Conservation (phyloP, 306 rosid species). For the Casuarina cunninghamiana region DNA sequence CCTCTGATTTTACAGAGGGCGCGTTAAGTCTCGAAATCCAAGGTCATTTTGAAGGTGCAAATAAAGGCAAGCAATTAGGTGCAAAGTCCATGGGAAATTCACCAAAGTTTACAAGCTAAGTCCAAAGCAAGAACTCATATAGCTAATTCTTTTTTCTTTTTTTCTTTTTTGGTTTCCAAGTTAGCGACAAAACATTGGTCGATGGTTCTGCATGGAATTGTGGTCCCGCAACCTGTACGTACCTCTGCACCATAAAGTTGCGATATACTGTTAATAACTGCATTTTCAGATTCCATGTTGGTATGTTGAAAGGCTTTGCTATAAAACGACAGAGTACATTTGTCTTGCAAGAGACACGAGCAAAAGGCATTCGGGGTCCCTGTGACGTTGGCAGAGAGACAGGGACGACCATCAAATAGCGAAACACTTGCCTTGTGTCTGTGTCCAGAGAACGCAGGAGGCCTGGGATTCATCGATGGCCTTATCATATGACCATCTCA, state of each 20-base stretch:
- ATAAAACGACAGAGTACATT: neutral
- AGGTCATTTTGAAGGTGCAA: too few relatives aligned
- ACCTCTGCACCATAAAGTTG: neutral
- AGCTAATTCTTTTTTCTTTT: too few relatives aligned
- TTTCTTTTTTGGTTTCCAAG: too few relatives aligned
- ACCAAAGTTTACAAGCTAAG: too few relatives aligned
- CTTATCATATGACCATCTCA: too few relatives aligned
- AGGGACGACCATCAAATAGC: slow-evolving; percentile 7
- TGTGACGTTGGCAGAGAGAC: slow-evolving; percentile 12
- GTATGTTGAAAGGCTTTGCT: neutral
- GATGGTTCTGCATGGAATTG: too few relatives aligned
- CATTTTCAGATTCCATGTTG: neutral
- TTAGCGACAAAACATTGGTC: too few relatives aligned
- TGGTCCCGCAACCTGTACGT: neutral
- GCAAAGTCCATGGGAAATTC: too few relatives aligned
- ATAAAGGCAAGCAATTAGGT: too few relatives aligned
- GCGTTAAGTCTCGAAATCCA: too few relatives aligned
- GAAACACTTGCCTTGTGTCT: neutral
- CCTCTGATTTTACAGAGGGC: neutral
- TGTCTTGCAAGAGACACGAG: neutral
- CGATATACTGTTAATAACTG: neutral
- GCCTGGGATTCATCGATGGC: too few relatives aligned
- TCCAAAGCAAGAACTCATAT: too few relatives aligned
- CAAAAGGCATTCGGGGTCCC: neutral
- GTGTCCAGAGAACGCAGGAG: neutral